phyloP scores from a whole-genome alignment of 805 yeast genomes.

The Barnettozyma vustinii region DNA sequence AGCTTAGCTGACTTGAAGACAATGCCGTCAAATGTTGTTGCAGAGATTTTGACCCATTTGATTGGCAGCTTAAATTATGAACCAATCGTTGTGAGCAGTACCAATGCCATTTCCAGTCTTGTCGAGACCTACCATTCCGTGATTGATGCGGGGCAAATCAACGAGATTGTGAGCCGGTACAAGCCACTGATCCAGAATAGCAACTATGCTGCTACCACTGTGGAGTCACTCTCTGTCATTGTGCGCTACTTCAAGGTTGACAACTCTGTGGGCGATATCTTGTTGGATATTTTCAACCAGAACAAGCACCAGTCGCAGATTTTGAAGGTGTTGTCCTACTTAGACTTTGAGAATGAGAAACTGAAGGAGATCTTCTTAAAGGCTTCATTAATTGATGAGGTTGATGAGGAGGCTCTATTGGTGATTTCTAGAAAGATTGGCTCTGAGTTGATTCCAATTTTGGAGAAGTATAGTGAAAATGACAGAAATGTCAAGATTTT shows the following conservation, averaged over 20 bases:
- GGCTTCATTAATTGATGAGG: slow-evolving; percentile 21
- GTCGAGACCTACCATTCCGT: slow-evolving; percentile 15
- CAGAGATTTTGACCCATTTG: slow-evolving; percentile 28
- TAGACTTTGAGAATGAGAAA: slow-evolving; percentile 15
- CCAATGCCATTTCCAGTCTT: slow-evolving; percentile 24
- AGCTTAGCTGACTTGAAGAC: slow-evolving; percentile 27
- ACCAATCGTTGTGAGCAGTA: slow-evolving; percentile 28
- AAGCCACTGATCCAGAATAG: slow-evolving; percentile 10
- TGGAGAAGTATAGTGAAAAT: slow-evolving; percentile 16
- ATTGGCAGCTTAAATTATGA: slow-evolving; percentile 31
- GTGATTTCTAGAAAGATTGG: slow-evolving; percentile 24
- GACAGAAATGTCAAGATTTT: slow-evolving; percentile 22
- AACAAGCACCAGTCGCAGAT: slow-evolving; percentile 19
- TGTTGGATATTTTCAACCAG: slow-evolving; percentile 15
- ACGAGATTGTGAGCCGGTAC: slow-evolving; percentile 12
- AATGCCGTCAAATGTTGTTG: slow-evolving; percentile 22
- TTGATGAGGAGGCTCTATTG: slow-evolving; percentile 24
- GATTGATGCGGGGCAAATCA: slow-evolving; percentile 9
- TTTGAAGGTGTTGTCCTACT: slow-evolving; percentile 19
- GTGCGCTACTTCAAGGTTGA: slow-evolving; percentile 18
- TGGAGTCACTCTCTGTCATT: slow-evolving; percentile 21
- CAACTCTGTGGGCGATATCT: slow-evolving; percentile 16
- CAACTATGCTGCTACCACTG: slow-evolving; percentile 12
- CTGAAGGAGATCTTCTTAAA: slow-evolving; percentile 17
- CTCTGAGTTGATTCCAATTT: slow-evolving; percentile 20